Evolutionary conservation across 352 stramenopile genomes (phyloP).

Genomic region (Pythium vanterpoolii): DNA sequence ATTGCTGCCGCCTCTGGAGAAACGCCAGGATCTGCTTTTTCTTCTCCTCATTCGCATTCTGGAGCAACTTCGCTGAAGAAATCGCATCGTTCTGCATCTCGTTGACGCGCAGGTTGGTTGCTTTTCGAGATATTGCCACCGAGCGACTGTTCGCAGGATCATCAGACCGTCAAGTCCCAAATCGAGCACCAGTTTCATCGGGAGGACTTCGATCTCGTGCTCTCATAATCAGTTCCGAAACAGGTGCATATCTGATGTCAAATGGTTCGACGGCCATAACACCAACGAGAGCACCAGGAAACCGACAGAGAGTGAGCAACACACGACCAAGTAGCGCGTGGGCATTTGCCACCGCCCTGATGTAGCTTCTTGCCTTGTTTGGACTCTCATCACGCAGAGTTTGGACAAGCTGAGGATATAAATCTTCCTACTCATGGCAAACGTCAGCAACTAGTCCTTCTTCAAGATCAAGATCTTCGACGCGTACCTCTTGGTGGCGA

Average conservation of each 20-base stretch:
- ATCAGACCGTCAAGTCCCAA: constrained; percentile 1
- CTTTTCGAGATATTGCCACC: background rate
- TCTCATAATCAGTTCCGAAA: constrained; percentile 40
- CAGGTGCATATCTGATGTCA: constrained; percentile 32
- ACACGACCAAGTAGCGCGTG: constrained; percentile 44
- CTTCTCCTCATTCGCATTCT: constrained; percentile 29
- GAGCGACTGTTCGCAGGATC: background rate
- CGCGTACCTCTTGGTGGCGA: constrained; percentile 41
- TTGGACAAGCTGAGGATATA: constrained; percentile 63
- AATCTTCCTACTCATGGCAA: constrained; percentile 30
- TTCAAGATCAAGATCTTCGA: background rate
- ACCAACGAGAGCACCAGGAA: constrained; percentile 39
- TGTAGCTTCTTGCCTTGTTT: constrained; percentile 52
- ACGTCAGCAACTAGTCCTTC: no score
- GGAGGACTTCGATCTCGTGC: constrained; percentile 22
- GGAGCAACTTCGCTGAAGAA: constrained; percentile 15
- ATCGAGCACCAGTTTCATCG: constrained; percentile 30
- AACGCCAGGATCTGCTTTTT: constrained; percentile 42
- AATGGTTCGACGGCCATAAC: constrained; percentile 31
- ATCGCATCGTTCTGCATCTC: constrained; percentile 48
- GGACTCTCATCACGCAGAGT: constrained; percentile 54
- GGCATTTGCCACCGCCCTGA: constrained; percentile 41
- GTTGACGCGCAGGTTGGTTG: background rate
- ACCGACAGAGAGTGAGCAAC: constrained; percentile 29
- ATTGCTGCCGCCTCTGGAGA: constrained; percentile 36